These are phyloP conservation scores for Echinochloa phyllopogon DNA, from an alignment of 176 grass and related monocot genomes.

Conservation along the genomic window DNA sequence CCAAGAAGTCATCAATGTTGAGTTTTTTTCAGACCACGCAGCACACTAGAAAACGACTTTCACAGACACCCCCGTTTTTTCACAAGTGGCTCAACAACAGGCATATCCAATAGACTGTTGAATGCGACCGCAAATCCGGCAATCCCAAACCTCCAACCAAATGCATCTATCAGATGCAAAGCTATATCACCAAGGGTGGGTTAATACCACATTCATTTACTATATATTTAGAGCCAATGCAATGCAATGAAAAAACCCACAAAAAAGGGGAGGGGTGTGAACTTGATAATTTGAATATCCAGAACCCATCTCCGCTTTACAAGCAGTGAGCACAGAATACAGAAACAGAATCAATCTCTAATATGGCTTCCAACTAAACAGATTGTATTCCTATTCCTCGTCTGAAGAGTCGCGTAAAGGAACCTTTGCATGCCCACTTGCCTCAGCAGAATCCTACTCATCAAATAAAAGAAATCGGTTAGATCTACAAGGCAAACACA, in stretches of 20 bases:
- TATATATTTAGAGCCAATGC: neutral
- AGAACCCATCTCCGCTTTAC: neutral
- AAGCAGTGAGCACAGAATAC: conserved; percentile 1
- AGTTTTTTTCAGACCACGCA: too few species aligned
- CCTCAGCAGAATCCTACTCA: conserved; percentile 50
- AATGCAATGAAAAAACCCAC: neutral
- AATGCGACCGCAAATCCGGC: too few species aligned
- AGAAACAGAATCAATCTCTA: neutral
- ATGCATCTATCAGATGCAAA: neutral
- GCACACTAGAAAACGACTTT: too few species aligned
- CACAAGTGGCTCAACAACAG: neutral
- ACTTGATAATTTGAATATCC: neutral
- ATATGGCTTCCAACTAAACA: conserved; percentile 1
- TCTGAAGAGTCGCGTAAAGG: conserved; percentile 56
- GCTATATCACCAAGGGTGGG: neutral
- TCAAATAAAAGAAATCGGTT: conserved; percentile 5
- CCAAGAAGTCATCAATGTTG: too few species aligned
- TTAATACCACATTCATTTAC: neutral
- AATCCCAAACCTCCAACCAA: neutral
- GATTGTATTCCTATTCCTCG: conserved; percentile 52
- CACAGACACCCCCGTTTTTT: too few species aligned
- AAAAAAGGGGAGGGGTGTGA: neutral
- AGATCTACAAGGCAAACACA: conserved; percentile 11
- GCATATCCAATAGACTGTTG: neutral
- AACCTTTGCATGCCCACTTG: conserved; percentile 21